Evolutionary conservation across 2,329 filamentous ascomycete species (phyloP), one percentile per base, ranked within the genome.

Genomic region (Dactylellina parvicollis): DNA sequence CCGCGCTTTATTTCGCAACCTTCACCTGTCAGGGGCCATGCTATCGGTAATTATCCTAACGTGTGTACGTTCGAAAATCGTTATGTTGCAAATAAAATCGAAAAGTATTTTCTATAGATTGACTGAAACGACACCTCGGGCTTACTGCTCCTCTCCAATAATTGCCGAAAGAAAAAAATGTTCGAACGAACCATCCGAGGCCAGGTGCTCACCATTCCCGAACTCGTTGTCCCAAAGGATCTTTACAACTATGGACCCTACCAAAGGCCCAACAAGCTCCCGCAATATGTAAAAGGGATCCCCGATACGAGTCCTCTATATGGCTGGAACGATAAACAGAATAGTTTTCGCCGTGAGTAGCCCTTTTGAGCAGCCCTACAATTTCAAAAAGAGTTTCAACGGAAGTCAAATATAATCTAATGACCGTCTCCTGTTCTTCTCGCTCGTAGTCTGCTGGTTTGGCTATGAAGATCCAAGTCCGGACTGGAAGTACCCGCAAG

Each of bases 391-490:
- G 9, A 47, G n/a, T 52, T n/a, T n/a, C n/a, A n/a, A n/a, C n/a
- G n/a, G n/a, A n/a, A n/a, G n/a, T n/a, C n/a, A n/a, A n/a, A 2
- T 32, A 40, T n/a, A 16, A 36, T 36, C 2, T 36, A 16, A 18
- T 55, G 26, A 16, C 49, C 7, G 34, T 24, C 9, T 26, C 7
- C 7, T 30, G 3, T 49, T 24, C 2, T 44, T 14, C 12, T 28
- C 7, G 12, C 20, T 26, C 40, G 9, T 70, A 72, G 67, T 72
- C 0, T 72, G 67, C 52, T 72, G 59, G 59, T 26, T 8, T 7
- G 67, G 67, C 2, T 28, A 30, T 20, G 52, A 65, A 40, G 30
- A 60, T 14, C 9, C 18, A 3, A 26, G 12, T 0, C 59, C 50
- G 4, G 18, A 47, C 14, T 72, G 67, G 67, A 20, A 28, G 2